Base-by-base conservation (phyloP, 2,329 filamentous ascomycete genomes). In the Beauveria sp. region DNA sequence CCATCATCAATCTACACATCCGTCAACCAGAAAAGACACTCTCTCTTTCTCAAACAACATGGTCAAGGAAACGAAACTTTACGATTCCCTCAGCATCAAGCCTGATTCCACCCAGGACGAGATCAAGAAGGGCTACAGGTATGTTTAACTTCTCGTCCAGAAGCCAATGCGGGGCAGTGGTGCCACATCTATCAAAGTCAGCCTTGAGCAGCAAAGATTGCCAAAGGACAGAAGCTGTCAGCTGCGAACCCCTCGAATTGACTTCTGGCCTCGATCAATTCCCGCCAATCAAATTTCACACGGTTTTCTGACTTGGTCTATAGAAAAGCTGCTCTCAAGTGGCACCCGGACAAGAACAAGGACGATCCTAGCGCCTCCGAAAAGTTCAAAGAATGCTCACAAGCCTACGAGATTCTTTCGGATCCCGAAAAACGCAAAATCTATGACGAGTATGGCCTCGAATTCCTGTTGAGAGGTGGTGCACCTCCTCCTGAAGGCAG, bases 291-390 rank as follows among this genome's bases (percentile, higher is more conserved):
- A 22, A 16, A 10, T 20, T 24, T 5, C 7, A 12, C 18, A 24
- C 12, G 34, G 38, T 54, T 63, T 65, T 47, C 64, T 64, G 46
- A 59, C 56, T 58, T 30, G 14, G 9, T 38, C n/a, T 43, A 65
- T 73, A 91, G 89, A 65, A 96, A 96, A 81, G 84, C 87, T 61
- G 93, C 93, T 60, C 77, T 98, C 73, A 96, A 93, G 78, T 93
- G 86, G 77, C 95, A 99, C 72, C 95, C 95, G 7, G 95, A 99
- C 81, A 99, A 98, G 82, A 99, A 98, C 82, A 93, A 93, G 75
- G 88, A 96, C 77, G 92, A 93, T 69, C 86, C 92, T 34, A 78
- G 86, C 58, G 91, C 93, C 9, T 81, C 86, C 63, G 95, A 98
- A 73, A 97, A 93, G 77, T 99, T 99, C 82, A 99, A 99, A 78